These are phyloP conservation scores for Arachis stenosperma DNA, from an alignment of 306 rosid genomes.

Conservation along the genomic window DNA sequence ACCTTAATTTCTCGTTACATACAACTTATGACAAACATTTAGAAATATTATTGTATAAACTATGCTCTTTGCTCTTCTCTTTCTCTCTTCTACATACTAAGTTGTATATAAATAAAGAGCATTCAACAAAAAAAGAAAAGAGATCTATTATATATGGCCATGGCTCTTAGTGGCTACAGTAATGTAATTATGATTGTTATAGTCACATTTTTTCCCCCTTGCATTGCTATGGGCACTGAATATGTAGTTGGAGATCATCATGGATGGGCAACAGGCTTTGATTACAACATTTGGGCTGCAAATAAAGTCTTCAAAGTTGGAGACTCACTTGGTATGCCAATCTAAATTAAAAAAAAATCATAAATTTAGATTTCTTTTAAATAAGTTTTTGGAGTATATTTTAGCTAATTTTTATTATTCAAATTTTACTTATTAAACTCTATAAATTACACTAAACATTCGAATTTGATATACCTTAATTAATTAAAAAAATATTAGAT, in stretches of 20 bases:
- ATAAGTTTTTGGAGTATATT: too few species aligned
- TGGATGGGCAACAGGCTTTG: constrained; percentile 8
- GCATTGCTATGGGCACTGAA: constrained; percentile 11
- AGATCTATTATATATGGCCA: not conserved
- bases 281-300: constrained; percentile 34
- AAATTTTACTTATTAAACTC: too few species aligned
- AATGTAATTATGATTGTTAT: not conserved
- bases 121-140: not conserved
- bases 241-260: constrained; percentile 26
- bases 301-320: constrained; percentile 22
- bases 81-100: not conserved
- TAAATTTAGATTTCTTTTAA: too few species aligned
- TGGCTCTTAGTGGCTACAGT: constrained; percentile 4
- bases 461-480: too few species aligned
- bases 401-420: too few species aligned
- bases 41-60: not conserved
- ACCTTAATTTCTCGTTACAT: not conserved
- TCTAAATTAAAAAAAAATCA: not conserved
- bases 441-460: too few species aligned
- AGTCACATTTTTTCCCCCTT: not conserved
- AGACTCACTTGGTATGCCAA: constrained; percentile 28
- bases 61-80: not conserved
- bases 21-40: not conserved
- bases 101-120: constrained; percentile 4
- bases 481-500: too few species aligned